Base-by-base conservation (phyloP, 1,139 yeast species). In the Saccharomycopsis hybrid region DNA sequence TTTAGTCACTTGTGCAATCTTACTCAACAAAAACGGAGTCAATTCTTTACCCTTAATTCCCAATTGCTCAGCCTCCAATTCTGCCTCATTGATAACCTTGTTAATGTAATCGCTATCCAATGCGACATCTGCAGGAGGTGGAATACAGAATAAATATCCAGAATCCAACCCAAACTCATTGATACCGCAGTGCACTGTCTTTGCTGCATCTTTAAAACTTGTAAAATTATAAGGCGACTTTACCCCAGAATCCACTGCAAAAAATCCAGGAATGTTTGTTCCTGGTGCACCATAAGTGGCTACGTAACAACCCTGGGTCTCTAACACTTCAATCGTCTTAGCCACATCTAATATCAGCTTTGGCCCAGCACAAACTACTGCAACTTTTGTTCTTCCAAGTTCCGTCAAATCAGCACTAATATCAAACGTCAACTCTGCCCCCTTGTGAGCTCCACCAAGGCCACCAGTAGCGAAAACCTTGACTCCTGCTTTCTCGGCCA, bases 401-500 rank as follows among this genome's bases (percentile, higher is more conserved):
- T 88, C 97, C 39, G 87, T 89, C 56, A 88, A 74, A 65, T 88
- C 97, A 3, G 96, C 95, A 56, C 92, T 82, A 29, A 88, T 72
- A 65, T 88, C 97, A 79, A 86, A 77, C 1, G 90, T 80, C 33
- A 65, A 56, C 49, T 85, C 83, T 5, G 85, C 95, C 9, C 85
- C 86, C 51, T 88, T 74, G 60, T 89, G 96, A 11, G 88, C 96
- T 13, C 97, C 97, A 5, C 97, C 96, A 30, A 88, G 72, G 1
- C 97, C 97, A 39, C 97, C 97, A 2, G 96, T 89, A 1, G 95
- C 95, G 72, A 88, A 89, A 25, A 89, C 89, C 57, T 77, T 75
- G 58, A 88, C 85, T 0, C 95, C 94, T 0, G 90, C 90, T 60
- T 68, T 61, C 49, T 81, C 73, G 0, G 96, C 82, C 13, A 89